A percentile compares a stretch with the other conserved stretches of the same genome.
Evolutionary conservation across 257 asterid species (phyloP).

Genomic region (Lantana camara): DNA sequence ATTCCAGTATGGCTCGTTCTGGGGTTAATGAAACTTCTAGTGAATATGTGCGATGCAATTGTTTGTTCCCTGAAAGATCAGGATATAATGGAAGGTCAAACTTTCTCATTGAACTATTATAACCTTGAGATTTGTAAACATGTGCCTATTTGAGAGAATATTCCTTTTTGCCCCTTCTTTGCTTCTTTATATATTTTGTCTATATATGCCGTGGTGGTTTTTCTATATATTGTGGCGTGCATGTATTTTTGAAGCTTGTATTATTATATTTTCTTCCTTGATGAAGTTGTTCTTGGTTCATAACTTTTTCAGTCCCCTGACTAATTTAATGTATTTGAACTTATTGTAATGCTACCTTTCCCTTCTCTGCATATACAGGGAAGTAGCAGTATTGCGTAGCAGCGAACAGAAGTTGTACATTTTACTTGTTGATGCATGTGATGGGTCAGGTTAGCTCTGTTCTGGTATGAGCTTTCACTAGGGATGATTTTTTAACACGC

Average conservation of each 20-base stretch:
- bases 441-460: conserved; percentile 70
- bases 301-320: background rate
- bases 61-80: conserved; percentile 44
- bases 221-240: background rate
- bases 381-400: conserved; percentile 43
- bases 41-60: conserved; percentile 40
- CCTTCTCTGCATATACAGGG: conserved; percentile 32
- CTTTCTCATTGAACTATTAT: conserved; percentile 4
- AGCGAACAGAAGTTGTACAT: conserved; percentile 41
- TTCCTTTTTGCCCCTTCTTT: background rate
- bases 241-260: conserved; percentile 1
- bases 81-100: conserved; percentile 52
- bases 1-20: conserved; percentile 39
- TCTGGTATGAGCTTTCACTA: conserved; percentile 58
- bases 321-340: conserved; percentile 2
- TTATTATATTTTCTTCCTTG: background rate
- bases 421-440: conserved; percentile 38
- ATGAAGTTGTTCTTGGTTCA: background rate
- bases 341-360: background rate
- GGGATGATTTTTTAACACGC: conserved; percentile 23
- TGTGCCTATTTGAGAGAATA: background rate
- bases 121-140: background rate
- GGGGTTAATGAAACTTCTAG: conserved; percentile 45
- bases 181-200: too few species aligned
- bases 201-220: background rate